Evolutionary conservation across 2,329 filamentous ascomycete genomes (phyloP).

Genomic region (Pestalotiopsis sp.): DNA sequence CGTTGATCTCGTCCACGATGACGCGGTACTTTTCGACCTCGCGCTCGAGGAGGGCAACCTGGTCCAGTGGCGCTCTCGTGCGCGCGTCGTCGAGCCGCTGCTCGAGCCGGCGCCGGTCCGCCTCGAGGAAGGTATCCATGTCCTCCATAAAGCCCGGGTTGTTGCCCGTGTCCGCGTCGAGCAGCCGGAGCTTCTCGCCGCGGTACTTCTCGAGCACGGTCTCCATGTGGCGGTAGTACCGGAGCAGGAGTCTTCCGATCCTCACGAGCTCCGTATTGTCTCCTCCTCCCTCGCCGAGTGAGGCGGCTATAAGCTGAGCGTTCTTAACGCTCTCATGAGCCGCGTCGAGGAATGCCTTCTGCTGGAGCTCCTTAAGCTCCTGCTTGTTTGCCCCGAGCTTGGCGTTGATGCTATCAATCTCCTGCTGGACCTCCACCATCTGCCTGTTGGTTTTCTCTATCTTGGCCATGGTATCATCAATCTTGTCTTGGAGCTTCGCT

Average conservation of each 20-base stretch:
- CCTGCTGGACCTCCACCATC: neutral
- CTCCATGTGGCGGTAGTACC: neutral
- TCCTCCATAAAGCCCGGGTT: slow-evolving; percentile 1
- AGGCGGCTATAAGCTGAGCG: too few species aligned
- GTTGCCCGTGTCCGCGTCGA: neutral
- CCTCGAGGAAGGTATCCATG: neutral
- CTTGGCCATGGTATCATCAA: neutral
- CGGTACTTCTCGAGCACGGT: neutral
- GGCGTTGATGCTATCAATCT: neutral
- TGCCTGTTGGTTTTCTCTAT: neutral
- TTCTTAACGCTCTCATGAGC: neutral
- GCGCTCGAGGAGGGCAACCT: neutral
- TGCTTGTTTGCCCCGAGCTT: neutral
- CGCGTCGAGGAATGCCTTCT: neutral
- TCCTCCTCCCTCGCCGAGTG: too few species aligned
- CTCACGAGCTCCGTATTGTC: neutral
- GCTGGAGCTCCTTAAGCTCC: neutral
- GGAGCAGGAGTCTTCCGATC: neutral
- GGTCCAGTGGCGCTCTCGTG: neutral
- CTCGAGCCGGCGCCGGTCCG: neutral
- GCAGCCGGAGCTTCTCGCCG: neutral
- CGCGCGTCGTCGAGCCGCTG: neutral
- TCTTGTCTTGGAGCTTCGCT: neutral
- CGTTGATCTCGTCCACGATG: neutral
- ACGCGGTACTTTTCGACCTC: neutral